Percentiles rank a stretch among this genome's conserved stretches.
Conservation (phyloP, 2,329 filamentous ascomycete species). For the Sodiomyces alkalinus region DNA sequence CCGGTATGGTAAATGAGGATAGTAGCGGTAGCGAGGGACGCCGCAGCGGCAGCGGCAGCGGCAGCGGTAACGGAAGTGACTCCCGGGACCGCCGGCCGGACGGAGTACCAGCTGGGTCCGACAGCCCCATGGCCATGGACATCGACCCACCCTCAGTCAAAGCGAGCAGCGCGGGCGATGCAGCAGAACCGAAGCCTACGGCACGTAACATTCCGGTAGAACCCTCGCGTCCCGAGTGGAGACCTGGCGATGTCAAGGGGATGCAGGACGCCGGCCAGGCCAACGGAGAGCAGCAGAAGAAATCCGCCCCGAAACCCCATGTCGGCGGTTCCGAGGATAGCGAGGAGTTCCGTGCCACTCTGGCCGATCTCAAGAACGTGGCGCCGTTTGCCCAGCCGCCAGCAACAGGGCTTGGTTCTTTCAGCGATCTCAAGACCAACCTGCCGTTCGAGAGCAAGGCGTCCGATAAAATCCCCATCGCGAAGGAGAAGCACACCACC, state of each 20-base stretch:
- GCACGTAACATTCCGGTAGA: slow-evolving; percentile 41
- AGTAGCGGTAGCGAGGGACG: slow-evolving; percentile 27
- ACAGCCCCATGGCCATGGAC: slow-evolving; percentile 48
- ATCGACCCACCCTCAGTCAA: slow-evolving; percentile 31
- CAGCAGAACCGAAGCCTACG: slow-evolving; percentile 12
- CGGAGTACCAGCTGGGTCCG: slow-evolving; percentile 13
- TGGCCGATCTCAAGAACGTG: slow-evolving; percentile 39
- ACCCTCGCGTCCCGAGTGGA: slow-evolving; percentile 43
- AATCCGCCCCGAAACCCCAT: slow-evolving; percentile 15
- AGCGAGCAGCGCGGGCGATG: no score
- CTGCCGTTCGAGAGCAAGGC: slow-evolving; percentile 41
- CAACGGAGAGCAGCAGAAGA: slow-evolving; percentile 10
- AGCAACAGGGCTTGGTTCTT: slow-evolving; percentile 32
- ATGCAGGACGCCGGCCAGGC: slow-evolving; percentile 10
- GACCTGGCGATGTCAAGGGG: slow-evolving; percentile 30
- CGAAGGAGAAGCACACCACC: slow-evolving; percentile 18
- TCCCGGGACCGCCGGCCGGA: slow-evolving; percentile 19
- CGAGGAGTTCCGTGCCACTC: slow-evolving; percentile 36
- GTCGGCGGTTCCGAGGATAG: slow-evolving; percentile 37
- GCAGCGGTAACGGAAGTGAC: no score
- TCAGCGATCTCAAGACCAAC: slow-evolving; percentile 38
- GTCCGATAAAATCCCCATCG: slow-evolving; percentile 22
- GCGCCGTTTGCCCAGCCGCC: slow-evolving; percentile 35
- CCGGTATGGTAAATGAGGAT: slow-evolving; percentile 29
- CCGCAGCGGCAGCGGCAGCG: no score